Evolutionary conservation across 257 asterid genomes (phyloP), one percentile per base, ranked within the genome.

Genomic region (Echium plantagineum): DNA sequence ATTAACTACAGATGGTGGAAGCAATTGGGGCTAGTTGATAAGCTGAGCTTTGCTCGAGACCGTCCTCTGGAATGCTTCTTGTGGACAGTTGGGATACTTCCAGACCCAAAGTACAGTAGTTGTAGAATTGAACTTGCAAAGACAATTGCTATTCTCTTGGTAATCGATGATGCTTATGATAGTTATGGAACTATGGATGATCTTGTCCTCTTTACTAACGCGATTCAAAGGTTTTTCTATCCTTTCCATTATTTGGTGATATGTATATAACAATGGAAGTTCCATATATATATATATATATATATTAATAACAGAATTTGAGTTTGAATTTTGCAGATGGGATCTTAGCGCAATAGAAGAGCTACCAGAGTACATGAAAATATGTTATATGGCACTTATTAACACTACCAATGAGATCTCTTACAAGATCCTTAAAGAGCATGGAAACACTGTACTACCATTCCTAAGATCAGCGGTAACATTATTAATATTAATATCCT

Each of bases 361-460:
- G 6, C 77, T 85, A 13, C 89, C 94, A 0, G 81, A 78, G 13
- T 85, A 85, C 74, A 85, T 85, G 94, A 82, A 75, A 57, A 69
- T 82, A 62, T 82, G 94, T 59, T 85, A 82, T 80, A 75, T 85
- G 84, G 89, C 94, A 0, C 70, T 85, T 71, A 80, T 82, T 75
- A 85, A 85, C 66, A 78, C 83, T 10, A 85, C 83, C 21, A 82
- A 82, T 28, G 87, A 85, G 52, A 82, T 82, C 46, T 72, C 85
- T 72, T 80, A 78, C 77, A 82, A 68, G 62, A 77, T 85, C 60
- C 87, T 85, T 68, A 85, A 82, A 67, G 74, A 80, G 67, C 74
- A 73, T 38, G 94, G 94, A 17, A 65, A 76, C 71, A 74, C 68
- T 62, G 84, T 76, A 53, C 81, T 82, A 38, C 82, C 89, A 21